Evolutionary conservation across 1,284 basidiomycete genomes (phyloP), one percentile per base, ranked within the genome.

Genomic region (Malassezia pachydermatis): DNA sequence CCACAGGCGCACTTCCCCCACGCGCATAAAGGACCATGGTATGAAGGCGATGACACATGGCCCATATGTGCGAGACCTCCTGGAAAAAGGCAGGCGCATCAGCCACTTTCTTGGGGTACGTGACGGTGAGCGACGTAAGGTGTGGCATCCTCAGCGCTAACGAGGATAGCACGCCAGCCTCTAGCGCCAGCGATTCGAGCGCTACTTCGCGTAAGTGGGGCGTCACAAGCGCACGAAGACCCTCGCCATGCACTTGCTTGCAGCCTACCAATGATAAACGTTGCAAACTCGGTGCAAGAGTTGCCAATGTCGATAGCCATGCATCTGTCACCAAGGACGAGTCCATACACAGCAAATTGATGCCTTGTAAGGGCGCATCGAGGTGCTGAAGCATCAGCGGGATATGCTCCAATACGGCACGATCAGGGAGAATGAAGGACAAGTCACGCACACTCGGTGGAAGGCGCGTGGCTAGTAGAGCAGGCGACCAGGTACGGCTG

Each of bases 261-360:
- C 61, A 65, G 8, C 67, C 67, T 5, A 59, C 63, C 2, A 70
- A 47, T 11, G 60, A 58, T 8, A 69, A 47, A 16, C 58, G 41
- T 16, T 44, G 47, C 6, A 69, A 45, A 6, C 48, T 38, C 24
- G 47, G 41, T 16, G 45, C 27, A 33, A 41, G 34, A 14, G 32
- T 57, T 3, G 62, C 60, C 1, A 63, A 22, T 1, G 52, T 57
- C 23, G 41, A 38, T 6, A 67, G 44, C 2, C 52, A 44, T 1
- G 48, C 54, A 43, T 67, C 65, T 2, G 55, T 62, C 17, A 67
- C 45, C 16, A 60, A 42, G 5, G 64, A 33, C 16, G 64, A 65
- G 33, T 63, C 57, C n/a, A 63, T 53, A 30, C 60, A 47, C 8
- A 63, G 48, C 19, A 64, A 25, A 19, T 54, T 55, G 19, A 64